A percentile compares a stretch with the other conserved stretches of the same genome.
Evolutionary conservation across 1,139 yeast genomes (phyloP).

Genomic region (Wickerhamomyces sp.): DNA sequence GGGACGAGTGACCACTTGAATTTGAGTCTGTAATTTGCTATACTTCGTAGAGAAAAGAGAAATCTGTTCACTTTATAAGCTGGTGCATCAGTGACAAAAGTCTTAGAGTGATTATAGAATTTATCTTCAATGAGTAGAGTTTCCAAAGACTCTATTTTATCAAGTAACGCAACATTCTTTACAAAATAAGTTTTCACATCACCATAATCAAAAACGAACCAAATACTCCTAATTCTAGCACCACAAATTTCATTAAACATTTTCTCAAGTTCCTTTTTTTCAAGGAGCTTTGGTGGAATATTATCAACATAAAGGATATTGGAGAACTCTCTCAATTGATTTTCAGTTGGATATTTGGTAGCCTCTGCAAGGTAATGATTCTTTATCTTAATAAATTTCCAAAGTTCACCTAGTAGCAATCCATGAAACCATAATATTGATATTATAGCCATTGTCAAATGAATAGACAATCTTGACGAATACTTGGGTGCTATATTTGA

Average conservation of each 20-base stretch:
- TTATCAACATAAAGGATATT: slow-evolving; percentile 45
- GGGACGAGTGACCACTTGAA: slow-evolving; percentile 5
- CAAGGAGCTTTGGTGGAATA: slow-evolving; percentile 38
- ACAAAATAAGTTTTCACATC: slow-evolving; percentile 30
- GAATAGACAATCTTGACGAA: slow-evolving; percentile 44
- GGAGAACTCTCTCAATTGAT: slow-evolving; percentile 27
- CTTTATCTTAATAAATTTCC: slow-evolving; percentile 41
- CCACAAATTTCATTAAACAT: slow-evolving; percentile 24
- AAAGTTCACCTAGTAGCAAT: slow-evolving; percentile 47
- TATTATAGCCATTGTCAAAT: slow-evolving; percentile 48
- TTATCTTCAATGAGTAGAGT: slow-evolving; percentile 23
- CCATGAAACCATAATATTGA: slow-evolving; percentile 52
- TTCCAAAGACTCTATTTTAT: slow-evolving; percentile 37
- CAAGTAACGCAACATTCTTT: slow-evolving; percentile 32
- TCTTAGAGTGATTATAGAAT: slow-evolving; percentile 7
- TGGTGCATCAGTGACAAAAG: slow-evolving; percentile 2
- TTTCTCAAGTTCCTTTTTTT: slow-evolving; percentile 30
- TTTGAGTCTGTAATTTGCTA: slow-evolving; percentile 3
- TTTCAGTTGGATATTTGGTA: slow-evolving; percentile 26
- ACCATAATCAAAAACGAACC: slow-evolving; percentile 48
- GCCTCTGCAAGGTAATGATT: slow-evolving; percentile 31
- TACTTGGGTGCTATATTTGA: slow-evolving; percentile 53
- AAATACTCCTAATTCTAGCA: slow-evolving; percentile 35
- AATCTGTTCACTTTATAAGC: slow-evolving; percentile 4
- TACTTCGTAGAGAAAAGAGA: slow-evolving; percentile 1